A percentile compares a stretch with the other conserved stretches of the same genome.
phyloP scores from a whole-genome alignment of 2,329 filamentous ascomycete species.

The Sordariomycetes sp. region DNA sequence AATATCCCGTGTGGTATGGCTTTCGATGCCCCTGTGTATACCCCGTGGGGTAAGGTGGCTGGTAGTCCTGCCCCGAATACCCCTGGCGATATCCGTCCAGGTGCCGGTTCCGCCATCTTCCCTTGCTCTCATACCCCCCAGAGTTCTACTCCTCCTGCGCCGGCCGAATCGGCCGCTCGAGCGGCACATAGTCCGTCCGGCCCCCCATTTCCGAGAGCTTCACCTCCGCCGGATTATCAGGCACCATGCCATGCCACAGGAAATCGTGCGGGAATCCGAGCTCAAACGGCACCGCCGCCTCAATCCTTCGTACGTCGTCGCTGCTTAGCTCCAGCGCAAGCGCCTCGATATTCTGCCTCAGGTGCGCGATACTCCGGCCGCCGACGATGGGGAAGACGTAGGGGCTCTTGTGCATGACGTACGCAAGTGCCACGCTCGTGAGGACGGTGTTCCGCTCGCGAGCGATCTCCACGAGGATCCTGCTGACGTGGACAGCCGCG shows the following conservation, averaged over 20 bases:
- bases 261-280: conserved; percentile 55
- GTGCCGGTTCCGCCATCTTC: background rate
- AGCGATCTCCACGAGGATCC: conserved; percentile 35
- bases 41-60: background rate
- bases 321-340: conserved; percentile 43
- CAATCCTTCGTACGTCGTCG: conserved; percentile 54
- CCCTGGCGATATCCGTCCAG: background rate
- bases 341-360: conserved; percentile 57
- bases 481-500: conserved; percentile 35
- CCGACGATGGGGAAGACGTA: conserved; percentile 65
- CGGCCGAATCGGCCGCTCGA: background rate
- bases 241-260: conserved; percentile 24
- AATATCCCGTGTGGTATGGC: background rate
- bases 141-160: background rate
- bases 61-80: background rate
- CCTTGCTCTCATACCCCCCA: background rate
- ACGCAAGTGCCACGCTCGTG: conserved; percentile 46
- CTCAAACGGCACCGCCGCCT: conserved; percentile 47
- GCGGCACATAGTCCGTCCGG: background rate
- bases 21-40: background rate
- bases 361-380: conserved; percentile 54
- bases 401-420: conserved; percentile 58
- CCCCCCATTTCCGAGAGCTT: conserved; percentile 18
- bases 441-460: conserved; percentile 23
- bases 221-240: conserved; percentile 17